Conservation (phyloP, 2,329 filamentous ascomycete genomes). For the Cladophialophora bantiana region DNA sequence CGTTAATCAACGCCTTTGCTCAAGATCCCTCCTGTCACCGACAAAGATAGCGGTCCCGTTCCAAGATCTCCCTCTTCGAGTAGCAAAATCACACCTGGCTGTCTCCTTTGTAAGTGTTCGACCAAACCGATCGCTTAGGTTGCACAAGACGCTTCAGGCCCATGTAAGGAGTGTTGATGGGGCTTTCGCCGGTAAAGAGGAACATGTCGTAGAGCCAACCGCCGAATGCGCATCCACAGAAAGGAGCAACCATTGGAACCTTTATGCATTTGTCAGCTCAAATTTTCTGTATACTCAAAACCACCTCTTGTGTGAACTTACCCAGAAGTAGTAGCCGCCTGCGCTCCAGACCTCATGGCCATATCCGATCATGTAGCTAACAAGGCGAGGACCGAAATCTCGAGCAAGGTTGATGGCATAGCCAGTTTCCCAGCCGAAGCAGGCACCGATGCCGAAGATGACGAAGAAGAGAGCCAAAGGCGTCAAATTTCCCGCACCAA, state of each 20-base stretch:
- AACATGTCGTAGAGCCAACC: conserved; percentile 72
- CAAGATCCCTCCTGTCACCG: not conserved
- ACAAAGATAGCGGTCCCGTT: not conserved
- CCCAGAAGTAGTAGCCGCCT: conserved; percentile 76
- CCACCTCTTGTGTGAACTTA: conserved; percentile 43
- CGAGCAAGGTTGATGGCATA: conserved; percentile 77
- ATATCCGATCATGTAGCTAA: conserved; percentile 73
- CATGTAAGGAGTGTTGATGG: conserved; percentile 71
- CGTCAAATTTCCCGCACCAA: conserved; percentile 63
- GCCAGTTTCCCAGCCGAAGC: conserved; percentile 78
- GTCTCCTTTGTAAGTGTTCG: conserved; percentile 36
- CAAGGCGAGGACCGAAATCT: conserved; percentile 73
- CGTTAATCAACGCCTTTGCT: not conserved
- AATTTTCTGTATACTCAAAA: not conserved
- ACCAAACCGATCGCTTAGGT: conserved; percentile 40
- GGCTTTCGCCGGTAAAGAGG: conserved; percentile 71
- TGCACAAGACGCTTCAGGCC: conserved; percentile 64
- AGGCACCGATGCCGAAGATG: conserved; percentile 75
- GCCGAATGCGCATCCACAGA: conserved; percentile 68
- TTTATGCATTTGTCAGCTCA: conserved; percentile 43
- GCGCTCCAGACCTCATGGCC: conserved; percentile 70
- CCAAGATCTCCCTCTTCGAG: not conserved
- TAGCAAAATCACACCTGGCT: conserved; percentile 25
- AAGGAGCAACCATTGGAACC: conserved; percentile 76
- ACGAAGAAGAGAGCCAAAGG: conserved; percentile 73